Evolutionary conservation across 2,329 filamentous ascomycete species (phyloP), one percentile per base, ranked within the genome.

Genomic region (Alternaria hordeiaustralica): DNA sequence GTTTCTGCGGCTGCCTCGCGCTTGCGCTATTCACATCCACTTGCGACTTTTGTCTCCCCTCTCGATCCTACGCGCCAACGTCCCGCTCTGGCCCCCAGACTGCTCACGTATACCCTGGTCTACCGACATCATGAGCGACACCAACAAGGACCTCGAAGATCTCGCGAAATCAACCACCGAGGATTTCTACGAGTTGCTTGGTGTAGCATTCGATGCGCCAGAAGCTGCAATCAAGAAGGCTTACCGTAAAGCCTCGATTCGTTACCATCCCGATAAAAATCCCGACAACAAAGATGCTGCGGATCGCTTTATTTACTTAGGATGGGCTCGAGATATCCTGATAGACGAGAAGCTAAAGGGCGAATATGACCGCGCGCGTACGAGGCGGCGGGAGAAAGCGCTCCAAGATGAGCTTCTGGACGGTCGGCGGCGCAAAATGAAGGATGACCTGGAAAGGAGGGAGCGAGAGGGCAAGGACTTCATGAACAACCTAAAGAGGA

Each of bases 231-330:
- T 97, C 73, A 90, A 92, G 67, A 89, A 91, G 70, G 93, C 93
- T 47, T 97, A 95, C 85, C 89, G 93, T 63, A 92, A 92, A 73
- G 90, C 90, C 28, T 93, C 93, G 4, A 85, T 97, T n/a, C 93
- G 93, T 75, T 93, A 94, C 83, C 95, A 98, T 79, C 95, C 95
- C 1, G 95, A 98, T 85, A 97, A 97, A 82, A 90, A 94, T 59
- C 88, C 87, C 56, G 78, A 79, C 69, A 77, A 83, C 63, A 80
- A 82, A 6, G 82, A 82, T 72, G 93, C 96, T 70, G 86, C 92
- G 49, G 89, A 90, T 60, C 92, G 92, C 74, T 98, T 96, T 84
- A 92, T 97, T 79, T 85, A 92, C 1, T 89, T 97, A 61, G 92
- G 94, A 75, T 91, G 92, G 65, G 94, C 93, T n/a, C 89, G 93